Conservation (phyloP, 345 rosid species). For the Microcos paniculata region DNA sequence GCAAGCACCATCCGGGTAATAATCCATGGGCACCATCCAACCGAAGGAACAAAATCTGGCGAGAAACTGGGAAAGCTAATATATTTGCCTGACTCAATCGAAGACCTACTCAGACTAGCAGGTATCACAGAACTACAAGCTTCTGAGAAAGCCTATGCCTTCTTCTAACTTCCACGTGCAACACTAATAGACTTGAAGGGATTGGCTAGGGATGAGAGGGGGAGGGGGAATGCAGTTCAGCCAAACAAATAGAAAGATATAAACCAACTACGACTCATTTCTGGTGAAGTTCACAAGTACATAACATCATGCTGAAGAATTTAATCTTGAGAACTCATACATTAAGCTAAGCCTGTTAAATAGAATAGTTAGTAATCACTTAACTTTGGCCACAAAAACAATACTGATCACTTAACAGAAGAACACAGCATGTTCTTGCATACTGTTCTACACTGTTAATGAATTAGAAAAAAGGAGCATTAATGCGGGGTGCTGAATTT, state of each 20-base stretch:
- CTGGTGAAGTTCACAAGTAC: neutral
- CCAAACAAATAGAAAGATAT: neutral
- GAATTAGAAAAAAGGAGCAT: neutral
- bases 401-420: neutral
- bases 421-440: neutral
- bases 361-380: neutral
- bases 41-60: slow-evolving; percentile 33
- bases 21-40: slow-evolving; percentile 71
- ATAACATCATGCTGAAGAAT: neutral
- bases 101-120: slow-evolving; percentile 67
- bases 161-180: neutral
- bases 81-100: slow-evolving; percentile 64
- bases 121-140: slow-evolving; percentile 42
- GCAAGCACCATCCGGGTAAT: slow-evolving; percentile 52
- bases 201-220: too few relatives aligned
- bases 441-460: neutral
- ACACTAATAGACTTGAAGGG: neutral
- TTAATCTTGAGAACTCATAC: neutral
- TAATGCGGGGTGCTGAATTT: slow-evolving; percentile 12
- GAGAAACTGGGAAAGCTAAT: slow-evolving; percentile 57
- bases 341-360: neutral
- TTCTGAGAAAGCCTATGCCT: neutral
- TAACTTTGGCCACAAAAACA: neutral
- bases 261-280: slow-evolving; percentile 2
- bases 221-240: neutral